Percentiles rank a stretch among this genome's conserved stretches.
These are phyloP conservation scores for Cornus suecica DNA, from an alignment of 148 eudicot species.

Conservation along the genomic window DNA sequence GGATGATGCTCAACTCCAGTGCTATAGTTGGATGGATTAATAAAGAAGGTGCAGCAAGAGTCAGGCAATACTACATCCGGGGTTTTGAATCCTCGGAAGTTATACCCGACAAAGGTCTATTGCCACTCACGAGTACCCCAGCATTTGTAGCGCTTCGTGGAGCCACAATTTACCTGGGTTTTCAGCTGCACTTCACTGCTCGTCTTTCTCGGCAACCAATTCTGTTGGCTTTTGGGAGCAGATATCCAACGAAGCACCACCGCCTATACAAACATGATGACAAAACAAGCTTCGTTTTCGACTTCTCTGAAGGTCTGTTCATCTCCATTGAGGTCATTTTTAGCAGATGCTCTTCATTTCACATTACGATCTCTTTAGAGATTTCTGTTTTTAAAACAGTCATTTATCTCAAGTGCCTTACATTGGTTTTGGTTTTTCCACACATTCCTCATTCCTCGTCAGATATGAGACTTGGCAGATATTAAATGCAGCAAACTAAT, in stretches of 20 bases:
- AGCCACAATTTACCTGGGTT: constrained; percentile 70
- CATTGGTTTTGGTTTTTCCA: no score
- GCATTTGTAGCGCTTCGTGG: constrained; percentile 64
- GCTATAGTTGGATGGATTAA: constrained; percentile 95
- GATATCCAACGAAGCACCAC: constrained; percentile 58
- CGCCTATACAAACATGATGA: constrained; percentile 69
- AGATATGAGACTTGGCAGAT: no score
- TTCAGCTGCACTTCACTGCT: constrained; percentile 63
- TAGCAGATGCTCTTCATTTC: background rate
- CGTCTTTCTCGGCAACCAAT: constrained; percentile 58
- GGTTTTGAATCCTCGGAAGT: constrained; percentile 56
- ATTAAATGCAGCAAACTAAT: no score
- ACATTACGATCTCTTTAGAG: background rate
- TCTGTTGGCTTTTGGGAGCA: constrained; percentile 66
- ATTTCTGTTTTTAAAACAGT: background rate
- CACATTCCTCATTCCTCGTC: no score
- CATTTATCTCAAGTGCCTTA: no score
- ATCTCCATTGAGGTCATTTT: background rate
- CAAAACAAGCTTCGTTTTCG: constrained; percentile 54
- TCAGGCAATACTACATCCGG: constrained; percentile 60
- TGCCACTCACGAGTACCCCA: constrained; percentile 67
- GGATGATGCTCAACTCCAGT: constrained; percentile 88
- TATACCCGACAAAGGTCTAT: constrained; percentile 63
- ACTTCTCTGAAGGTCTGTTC: constrained; percentile 64
- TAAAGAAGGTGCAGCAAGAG: constrained; percentile 52